Conservation (phyloP, 495 filamentous ascomycete species). For the Aspergillus indologenus region DNA sequence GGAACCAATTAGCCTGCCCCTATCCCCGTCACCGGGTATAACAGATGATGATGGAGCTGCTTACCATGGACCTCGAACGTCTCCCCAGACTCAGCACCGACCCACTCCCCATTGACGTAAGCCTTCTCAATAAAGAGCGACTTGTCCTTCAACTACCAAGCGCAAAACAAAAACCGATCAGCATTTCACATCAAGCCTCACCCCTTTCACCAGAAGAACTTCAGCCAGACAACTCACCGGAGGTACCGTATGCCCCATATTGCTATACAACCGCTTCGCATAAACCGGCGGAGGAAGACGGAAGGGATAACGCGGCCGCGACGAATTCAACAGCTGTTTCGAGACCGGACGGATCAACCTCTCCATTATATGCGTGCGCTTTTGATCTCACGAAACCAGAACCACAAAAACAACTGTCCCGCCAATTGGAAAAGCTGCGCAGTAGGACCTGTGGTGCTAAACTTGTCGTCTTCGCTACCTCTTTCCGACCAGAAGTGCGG, state of each 20-base stretch:
- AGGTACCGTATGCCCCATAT: slow-evolving; percentile 42
- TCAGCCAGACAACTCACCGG: slow-evolving; percentile 26
- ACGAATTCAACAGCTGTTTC: slow-evolving; percentile 37
- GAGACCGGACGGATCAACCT: slow-evolving; percentile 37
- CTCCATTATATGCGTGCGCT: slow-evolving; percentile 30
- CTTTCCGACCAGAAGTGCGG: neutral
- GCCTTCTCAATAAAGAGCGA: slow-evolving; percentile 78
- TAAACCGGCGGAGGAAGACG: slow-evolving; percentile 32
- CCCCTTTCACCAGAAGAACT: neutral
- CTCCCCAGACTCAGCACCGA: slow-evolving; percentile 68
- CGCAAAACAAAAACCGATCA: neutral
- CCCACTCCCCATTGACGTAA: slow-evolving; percentile 86
- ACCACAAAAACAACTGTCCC: neutral
- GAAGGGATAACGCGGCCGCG: slow-evolving; percentile 40
- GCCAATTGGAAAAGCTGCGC: no score
- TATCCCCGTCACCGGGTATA: neutral
- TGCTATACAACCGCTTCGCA: slow-evolving; percentile 37
- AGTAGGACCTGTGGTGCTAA: no score
- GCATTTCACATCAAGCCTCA: neutral
- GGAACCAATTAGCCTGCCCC: neutral
- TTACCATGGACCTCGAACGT: slow-evolving; percentile 77
- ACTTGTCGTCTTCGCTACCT: neutral
- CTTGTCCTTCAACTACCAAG: slow-evolving; percentile 79
- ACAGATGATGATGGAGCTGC: neutral
- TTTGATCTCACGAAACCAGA: no score